Evolutionary conservation across 2,329 filamentous ascomycete genomes (phyloP).

Genomic region (Knufia petricola): DNA sequence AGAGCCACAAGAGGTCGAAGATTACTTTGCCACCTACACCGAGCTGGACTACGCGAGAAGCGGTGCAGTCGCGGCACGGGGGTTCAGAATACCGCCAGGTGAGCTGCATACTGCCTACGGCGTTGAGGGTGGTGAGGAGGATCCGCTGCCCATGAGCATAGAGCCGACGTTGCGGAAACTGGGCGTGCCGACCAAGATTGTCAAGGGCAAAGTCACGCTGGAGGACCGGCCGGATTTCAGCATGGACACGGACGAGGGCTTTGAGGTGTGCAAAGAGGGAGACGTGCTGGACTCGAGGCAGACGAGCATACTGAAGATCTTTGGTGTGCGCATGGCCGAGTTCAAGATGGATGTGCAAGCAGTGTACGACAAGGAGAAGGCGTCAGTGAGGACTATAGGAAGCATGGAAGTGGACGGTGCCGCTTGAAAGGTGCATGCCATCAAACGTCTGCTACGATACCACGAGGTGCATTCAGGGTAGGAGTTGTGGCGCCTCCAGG

Average conservation of each 20-base stretch:
- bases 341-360: slow-evolving; percentile 76
- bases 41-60: slow-evolving; percentile 87
- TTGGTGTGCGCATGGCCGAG: slow-evolving; percentile 81
- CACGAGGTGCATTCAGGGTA: not conserved
- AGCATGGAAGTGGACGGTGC: slow-evolving; percentile 35
- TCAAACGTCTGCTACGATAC: not conserved
- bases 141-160: slow-evolving; percentile 75
- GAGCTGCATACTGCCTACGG: slow-evolving; percentile 58
- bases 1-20: slow-evolving; percentile 52
- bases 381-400: slow-evolving; percentile 32
- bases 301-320: slow-evolving; percentile 87
- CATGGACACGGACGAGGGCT: slow-evolving; percentile 41
- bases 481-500: not conserved
- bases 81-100: slow-evolving; percentile 74
- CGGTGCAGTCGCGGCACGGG: slow-evolving; percentile 62
- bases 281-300: slow-evolving; percentile 81
- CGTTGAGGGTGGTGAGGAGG: slow-evolving; percentile 60
- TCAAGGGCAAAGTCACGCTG: slow-evolving; percentile 78
- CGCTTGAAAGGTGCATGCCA: no score
- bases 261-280: slow-evolving; percentile 74
- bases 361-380: slow-evolving; percentile 39
- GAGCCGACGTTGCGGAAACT: slow-evolving; percentile 85
- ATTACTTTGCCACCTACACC: slow-evolving; percentile 62
- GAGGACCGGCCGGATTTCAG: slow-evolving; percentile 41
- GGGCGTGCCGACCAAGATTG: slow-evolving; percentile 78